phyloP scores from a whole-genome alignment of 202 grass and related monocot genomes.

The Zizania palustris region DNA sequence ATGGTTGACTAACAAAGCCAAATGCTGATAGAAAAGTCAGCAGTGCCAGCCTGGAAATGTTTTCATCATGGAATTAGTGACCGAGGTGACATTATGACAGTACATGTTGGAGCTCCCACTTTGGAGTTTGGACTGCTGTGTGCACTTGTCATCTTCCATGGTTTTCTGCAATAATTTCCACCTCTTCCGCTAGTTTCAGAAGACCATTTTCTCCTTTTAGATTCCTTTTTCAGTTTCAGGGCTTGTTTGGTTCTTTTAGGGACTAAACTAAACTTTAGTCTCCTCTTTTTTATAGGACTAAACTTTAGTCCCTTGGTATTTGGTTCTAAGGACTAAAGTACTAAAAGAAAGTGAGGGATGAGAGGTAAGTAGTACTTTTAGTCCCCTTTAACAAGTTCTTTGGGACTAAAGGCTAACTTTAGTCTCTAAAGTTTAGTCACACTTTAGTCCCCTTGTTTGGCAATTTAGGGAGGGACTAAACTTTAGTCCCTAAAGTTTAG shows the following conservation, averaged over 20 bases:
- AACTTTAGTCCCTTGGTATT: too few species aligned
- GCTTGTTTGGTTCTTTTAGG: too few species aligned
- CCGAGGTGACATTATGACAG: neutral
- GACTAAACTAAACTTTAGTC: too few species aligned
- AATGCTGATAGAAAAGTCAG: neutral
- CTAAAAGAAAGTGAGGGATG: too few species aligned
- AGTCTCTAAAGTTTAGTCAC: too few species aligned
- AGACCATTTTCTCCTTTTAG: neutral
- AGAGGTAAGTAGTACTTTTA: too few species aligned
- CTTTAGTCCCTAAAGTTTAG: neutral
- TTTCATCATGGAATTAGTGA: neutral
- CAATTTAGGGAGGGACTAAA: too few species aligned
- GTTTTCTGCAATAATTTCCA: neutral
- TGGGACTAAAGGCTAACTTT: too few species aligned
- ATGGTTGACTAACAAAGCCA: constrained; percentile 9
- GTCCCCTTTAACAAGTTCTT: too few species aligned
- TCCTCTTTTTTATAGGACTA: too few species aligned
- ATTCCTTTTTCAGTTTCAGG: neutral
- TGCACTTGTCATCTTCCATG: neutral
- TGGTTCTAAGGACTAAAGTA: too few species aligned
- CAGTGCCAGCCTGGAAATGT: neutral
- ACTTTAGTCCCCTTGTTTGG: neutral
- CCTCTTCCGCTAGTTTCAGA: too few species aligned
- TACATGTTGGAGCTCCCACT: neutral
- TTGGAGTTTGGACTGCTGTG: neutral